Base-by-base conservation (phyloP, 2,329 filamentous ascomycete species). In the Trichoderma semiorbis region DNA sequence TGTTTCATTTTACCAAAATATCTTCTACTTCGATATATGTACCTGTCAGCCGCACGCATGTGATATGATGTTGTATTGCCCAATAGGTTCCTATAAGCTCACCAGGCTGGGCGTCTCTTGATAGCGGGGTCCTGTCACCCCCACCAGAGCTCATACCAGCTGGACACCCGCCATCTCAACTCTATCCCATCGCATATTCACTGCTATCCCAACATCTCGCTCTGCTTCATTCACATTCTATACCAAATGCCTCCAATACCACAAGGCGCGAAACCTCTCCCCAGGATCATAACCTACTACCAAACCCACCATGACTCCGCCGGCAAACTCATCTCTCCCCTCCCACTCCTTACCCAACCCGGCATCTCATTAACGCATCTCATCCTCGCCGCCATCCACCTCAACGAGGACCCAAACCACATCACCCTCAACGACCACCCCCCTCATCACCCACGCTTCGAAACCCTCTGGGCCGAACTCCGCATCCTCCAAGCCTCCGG, bases 321-420 rank as follows among this genome's bases (percentile, higher is more conserved):
- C 0, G 83, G 83, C 43, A 79, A 81, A 7, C 83, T 84, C 72
- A 84, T 89, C 74, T 88, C 87, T 5, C 81, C 88, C 72, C 82
- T 89, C 3, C 86, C 86, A 1, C 81, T 89, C 70, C 78, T 89
- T 74, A 83, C 80, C 18, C 80, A 85, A 61, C 78, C 84, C 6
- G 79, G 80, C 70, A 85, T 88, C 73, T 80, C 84, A 47, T 79
- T 88, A 30, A 97, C 95, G 0, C 95, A 98, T 82, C 86, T 97
- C 72, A 95, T 97, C 76, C 83, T 98, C 63, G 93, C 93, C 7
- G 94, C 95, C 14, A 89, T 98, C 72, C 95, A 98, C 81, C 84
- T 98, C 76, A 95, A 96, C 80, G 85, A 87, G 7, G 81, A 83
- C 24, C 89, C 92, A 1, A 85, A 85, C 10, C 85, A 89, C 72